Percentiles rank a stretch among this genome's conserved stretches.
Evolutionary conservation across 176 grass and related monocot species (phyloP).

Genomic region (Oropetium thomaeum): DNA sequence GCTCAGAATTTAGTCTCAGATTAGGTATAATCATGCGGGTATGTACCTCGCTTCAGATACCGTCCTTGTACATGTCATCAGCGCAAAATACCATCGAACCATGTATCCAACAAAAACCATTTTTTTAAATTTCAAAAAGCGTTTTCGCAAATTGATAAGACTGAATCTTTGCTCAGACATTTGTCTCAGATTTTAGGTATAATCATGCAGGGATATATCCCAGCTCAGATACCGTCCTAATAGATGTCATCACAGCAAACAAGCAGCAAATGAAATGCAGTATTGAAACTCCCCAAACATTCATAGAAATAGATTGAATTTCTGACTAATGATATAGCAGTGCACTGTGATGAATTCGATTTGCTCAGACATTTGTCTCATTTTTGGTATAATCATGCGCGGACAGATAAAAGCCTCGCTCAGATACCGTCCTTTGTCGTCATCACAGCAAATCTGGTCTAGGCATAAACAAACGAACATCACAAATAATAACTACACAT

Average conservation of each 20-base stretch:
- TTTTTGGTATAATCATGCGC: constrained; percentile 24
- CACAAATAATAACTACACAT: not conserved
- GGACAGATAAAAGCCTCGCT: not conserved
- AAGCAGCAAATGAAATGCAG: not conserved
- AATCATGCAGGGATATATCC: not conserved
- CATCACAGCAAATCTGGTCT: constrained; percentile 2
- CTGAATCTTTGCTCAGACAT: not conserved
- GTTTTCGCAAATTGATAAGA: too few species aligned
- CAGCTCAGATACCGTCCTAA: constrained; percentile 31
- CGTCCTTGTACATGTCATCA: constrained; percentile 14
- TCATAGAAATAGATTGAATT: not conserved
- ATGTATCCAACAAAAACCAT: too few species aligned
- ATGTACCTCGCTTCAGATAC: constrained; percentile 15
- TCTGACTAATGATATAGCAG: not conserved
- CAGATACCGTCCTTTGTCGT: constrained; percentile 19
- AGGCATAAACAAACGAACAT: not conserved
- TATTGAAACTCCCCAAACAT: not conserved
- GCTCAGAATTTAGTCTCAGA: constrained; percentile 8
- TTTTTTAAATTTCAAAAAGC: too few species aligned
- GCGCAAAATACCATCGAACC: not conserved
- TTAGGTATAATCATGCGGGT: constrained; percentile 13
- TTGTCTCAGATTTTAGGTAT: constrained; percentile 3
- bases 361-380: constrained; percentile 27
- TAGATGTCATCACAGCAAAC: constrained; percentile 26
- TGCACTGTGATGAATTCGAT: too few species aligned